Percentiles rank a stretch among this genome's conserved stretches.
Evolutionary conservation across 345 rosid genomes (phyloP).

Genomic region (Eucalyptus guilfoylei): DNA sequence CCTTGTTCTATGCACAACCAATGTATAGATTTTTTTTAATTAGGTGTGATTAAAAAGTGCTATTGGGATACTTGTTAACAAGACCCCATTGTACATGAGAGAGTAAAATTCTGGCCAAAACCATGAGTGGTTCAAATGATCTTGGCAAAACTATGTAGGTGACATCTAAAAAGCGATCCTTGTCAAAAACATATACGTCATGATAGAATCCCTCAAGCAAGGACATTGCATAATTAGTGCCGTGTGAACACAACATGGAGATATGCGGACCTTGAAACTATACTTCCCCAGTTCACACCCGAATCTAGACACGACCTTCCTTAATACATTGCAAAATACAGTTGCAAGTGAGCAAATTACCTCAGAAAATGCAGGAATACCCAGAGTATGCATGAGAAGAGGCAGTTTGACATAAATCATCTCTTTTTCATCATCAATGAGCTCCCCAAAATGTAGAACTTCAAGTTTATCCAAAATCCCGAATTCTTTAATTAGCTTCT

Average conservation of each 20-base stretch:
- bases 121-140: not conserved
- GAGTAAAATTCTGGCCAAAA: not conserved
- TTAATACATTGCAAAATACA: not conserved
- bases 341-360: constrained; percentile 6
- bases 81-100: too few species aligned
- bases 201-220: not conserved
- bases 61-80: not conserved
- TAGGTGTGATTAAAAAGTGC: not conserved
- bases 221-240: not conserved
- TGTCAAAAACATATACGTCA: not conserved
- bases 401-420: constrained; percentile 39
- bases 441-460: constrained; percentile 51
- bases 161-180: not conserved
- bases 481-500: constrained; percentile 48
- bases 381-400: constrained; percentile 44
- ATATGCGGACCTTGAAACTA: not conserved
- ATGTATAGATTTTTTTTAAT: not conserved
- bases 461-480: constrained; percentile 38
- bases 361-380: constrained; percentile 75
- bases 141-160: not conserved
- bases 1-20: not conserved
- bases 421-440: constrained; percentile 31
- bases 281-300: not conserved
- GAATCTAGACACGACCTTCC: not conserved
- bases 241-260: not conserved